Conservation (phyloP, 2,329 filamentous ascomycete genomes). For the Epichloe coenophiala region DNA sequence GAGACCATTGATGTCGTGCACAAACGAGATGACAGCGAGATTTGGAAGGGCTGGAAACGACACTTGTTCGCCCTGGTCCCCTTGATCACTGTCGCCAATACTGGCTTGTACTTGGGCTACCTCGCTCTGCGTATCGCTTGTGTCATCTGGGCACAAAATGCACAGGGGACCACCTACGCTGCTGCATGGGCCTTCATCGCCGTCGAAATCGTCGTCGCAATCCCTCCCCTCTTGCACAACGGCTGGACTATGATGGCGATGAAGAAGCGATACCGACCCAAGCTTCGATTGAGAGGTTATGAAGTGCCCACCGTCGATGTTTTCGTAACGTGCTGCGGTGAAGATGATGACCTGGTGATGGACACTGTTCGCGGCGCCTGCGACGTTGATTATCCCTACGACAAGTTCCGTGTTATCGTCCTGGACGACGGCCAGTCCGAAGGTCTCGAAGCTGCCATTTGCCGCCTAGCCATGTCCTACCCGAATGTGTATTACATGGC, state of each 20-base stretch:
- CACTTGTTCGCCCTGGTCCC: conserved; percentile 25
- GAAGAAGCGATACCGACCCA: conserved; percentile 38
- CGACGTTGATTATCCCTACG: conserved; percentile 38
- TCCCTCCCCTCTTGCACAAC: conserved; percentile 42
- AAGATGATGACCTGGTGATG: conserved; percentile 40
- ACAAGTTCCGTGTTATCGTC: conserved; percentile 39
- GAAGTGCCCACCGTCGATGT: conserved; percentile 41
- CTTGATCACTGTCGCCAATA: conserved; percentile 26
- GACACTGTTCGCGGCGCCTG: conserved; percentile 44
- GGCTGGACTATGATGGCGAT: conserved; percentile 43
- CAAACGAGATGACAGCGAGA: conserved; percentile 29
- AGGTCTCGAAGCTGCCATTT: conserved; percentile 26
- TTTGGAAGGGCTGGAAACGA: conserved; percentile 31
- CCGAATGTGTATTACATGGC: conserved; percentile 40
- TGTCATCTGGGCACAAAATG: conserved; percentile 35
- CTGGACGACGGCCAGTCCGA: conserved; percentile 40
- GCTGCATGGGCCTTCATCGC: conserved; percentile 45
- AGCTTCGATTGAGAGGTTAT: conserved; percentile 35
- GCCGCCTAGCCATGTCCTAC: conserved; percentile 24
- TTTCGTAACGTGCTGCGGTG: conserved; percentile 43
- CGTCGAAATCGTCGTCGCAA: conserved; percentile 37
- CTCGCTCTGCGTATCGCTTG: conserved; percentile 37
- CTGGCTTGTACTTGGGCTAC: conserved; percentile 31
- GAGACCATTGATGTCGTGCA: conserved; percentile 26
- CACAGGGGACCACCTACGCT: conserved; percentile 25